A percentile compares a stretch with the other conserved stretches of the same genome.
Conservation (phyloP, 78 protist genomes). For the Diacronema lutheri region DNA sequence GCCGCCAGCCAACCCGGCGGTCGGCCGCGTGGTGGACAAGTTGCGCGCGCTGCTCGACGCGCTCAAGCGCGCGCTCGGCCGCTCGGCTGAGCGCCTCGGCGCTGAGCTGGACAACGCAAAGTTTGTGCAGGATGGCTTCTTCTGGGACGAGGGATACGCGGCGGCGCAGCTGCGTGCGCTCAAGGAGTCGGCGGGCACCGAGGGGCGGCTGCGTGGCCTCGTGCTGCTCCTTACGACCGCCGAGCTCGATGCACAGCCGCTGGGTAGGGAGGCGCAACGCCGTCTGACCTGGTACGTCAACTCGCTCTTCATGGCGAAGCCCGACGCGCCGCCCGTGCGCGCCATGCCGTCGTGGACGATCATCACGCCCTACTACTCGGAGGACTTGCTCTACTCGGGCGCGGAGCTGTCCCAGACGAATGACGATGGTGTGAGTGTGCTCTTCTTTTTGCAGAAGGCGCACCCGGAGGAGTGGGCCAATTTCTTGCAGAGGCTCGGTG, state of each 20-base stretch:
- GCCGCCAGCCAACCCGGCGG: background rate
- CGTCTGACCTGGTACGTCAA: conserved; percentile 11
- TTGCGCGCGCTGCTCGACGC: background rate
- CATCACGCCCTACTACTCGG: conserved; percentile 30
- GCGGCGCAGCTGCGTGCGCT: background rate
- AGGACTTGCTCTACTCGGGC: conserved; percentile 25
- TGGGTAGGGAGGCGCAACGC: background rate
- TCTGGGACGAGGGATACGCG: conserved; percentile 5
- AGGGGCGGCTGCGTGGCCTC: background rate
- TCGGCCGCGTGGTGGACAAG: background rate
- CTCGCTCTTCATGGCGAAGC: conserved; percentile 40
- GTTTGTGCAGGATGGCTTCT: background rate
- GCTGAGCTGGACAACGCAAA: background rate
- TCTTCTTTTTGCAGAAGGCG: background rate
- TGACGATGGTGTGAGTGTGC: conserved; percentile 8
- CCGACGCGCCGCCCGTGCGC: conserved; percentile 15
- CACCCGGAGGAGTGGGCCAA: background rate
- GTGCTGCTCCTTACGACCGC: background rate
- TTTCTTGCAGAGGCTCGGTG: conserved; percentile 11
- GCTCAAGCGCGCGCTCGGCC: background rate
- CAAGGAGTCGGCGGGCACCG: background rate
- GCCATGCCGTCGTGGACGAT: background rate
- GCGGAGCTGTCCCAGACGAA: background rate
- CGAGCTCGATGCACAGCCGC: background rate
- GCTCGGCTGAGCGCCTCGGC: background rate